Percentiles rank a stretch among this genome's conserved stretches.
These are phyloP conservation scores for Auricularia sp. DNA, from an alignment of 768 basidiomycete genomes.

Conservation along the genomic window DNA sequence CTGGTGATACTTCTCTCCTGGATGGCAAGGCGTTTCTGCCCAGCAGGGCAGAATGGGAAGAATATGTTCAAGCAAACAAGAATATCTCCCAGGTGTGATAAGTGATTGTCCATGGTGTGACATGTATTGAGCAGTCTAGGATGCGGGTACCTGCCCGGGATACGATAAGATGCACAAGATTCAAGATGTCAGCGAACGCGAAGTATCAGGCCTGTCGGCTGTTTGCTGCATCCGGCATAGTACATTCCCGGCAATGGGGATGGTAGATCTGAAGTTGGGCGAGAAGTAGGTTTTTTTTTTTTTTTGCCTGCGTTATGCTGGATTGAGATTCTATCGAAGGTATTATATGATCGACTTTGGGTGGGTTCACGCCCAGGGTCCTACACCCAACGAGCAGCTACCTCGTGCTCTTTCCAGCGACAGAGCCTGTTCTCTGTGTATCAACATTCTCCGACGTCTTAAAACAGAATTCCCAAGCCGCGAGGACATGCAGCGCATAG, in stretches of 20 bases:
- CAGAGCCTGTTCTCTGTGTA: not conserved
- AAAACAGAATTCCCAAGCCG: not conserved
- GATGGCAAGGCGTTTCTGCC: not conserved
- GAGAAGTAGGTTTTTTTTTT: not conserved
- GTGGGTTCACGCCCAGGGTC: not conserved
- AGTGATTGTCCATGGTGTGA: not conserved
- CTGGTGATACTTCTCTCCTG: not conserved
- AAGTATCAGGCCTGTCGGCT: not conserved
- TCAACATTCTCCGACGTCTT: not conserved
- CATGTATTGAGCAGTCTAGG: not conserved
- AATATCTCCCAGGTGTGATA: not conserved
- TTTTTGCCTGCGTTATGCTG: not conserved
- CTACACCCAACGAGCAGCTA: not conserved
- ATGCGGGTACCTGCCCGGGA: not conserved
- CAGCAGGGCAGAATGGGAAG: not conserved
- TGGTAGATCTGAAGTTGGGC: not conserved
- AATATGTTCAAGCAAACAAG: not conserved
- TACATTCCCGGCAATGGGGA: not conserved
- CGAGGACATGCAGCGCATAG: not conserved
- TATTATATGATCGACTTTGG: not conserved
- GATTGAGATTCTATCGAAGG: not conserved
- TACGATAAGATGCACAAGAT: slow-evolving; percentile 1
- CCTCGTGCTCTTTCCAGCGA: not conserved
- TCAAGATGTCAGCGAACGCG: not conserved
- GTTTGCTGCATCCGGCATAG: not conserved